Percentiles rank a stretch among this genome's conserved stretches.
These are phyloP conservation scores for Anisodus tanguticus DNA, from an alignment of 257 asterid species.

Conservation along the genomic window DNA sequence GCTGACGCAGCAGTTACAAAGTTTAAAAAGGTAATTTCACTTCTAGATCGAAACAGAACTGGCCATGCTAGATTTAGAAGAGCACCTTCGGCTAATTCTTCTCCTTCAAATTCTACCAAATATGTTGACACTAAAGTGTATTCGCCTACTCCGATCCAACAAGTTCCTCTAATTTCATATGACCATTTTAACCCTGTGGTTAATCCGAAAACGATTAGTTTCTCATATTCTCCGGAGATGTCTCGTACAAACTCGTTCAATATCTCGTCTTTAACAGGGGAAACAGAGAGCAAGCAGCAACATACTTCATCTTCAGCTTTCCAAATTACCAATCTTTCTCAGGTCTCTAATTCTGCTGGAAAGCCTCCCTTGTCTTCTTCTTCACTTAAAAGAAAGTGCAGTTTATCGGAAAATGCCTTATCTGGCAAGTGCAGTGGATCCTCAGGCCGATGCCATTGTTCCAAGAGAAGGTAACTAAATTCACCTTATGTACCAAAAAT, in stretches of 20 bases:
- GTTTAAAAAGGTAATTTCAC: constrained; percentile 65
- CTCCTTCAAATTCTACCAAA: constrained; percentile 31
- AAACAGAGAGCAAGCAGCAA: constrained; percentile 48
- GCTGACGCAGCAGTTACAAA: constrained; percentile 71
- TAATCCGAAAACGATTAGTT: constrained; percentile 62
- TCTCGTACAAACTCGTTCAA: constrained; percentile 58
- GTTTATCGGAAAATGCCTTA: constrained; percentile 61
- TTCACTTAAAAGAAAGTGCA: constrained; percentile 69
- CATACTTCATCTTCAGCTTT: constrained; percentile 53
- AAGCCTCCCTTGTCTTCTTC: constrained; percentile 81
- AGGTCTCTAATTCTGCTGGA: constrained; percentile 58
- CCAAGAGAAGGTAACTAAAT: constrained; percentile 68
- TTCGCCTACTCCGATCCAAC: constrained; percentile 90
- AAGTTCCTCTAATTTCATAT: constrained; percentile 45
- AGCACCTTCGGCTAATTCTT: constrained; percentile 48
- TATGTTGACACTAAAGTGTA: constrained; percentile 46
- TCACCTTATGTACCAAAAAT: neutral
- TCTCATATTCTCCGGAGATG: constrained; percentile 56
- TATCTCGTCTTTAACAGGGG: constrained; percentile 63
- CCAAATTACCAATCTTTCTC: constrained; percentile 53
- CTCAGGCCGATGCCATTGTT: constrained; percentile 82
- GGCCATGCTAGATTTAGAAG: constrained; percentile 96
- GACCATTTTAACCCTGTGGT: constrained; percentile 27
- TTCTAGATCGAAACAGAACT: constrained; percentile 68
- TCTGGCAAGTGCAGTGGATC: constrained; percentile 86